Percentiles rank a stretch among this genome's conserved stretches.
Evolutionary conservation across 2,329 filamentous ascomycete genomes (phyloP).

Genomic region (Plectosphaerella plurivora): DNA sequence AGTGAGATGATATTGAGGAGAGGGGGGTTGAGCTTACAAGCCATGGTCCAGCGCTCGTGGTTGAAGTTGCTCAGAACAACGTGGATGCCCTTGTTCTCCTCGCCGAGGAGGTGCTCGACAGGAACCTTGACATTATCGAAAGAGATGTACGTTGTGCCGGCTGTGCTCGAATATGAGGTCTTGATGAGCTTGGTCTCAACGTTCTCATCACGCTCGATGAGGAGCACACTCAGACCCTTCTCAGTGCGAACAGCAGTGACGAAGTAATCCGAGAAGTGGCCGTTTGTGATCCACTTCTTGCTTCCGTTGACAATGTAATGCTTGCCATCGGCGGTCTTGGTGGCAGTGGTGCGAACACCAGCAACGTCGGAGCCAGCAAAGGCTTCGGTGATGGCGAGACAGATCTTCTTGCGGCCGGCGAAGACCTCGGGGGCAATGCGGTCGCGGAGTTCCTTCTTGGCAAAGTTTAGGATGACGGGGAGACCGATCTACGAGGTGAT

Average conservation of each 20-base stretch:
- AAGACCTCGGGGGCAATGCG: slow-evolving; percentile 68
- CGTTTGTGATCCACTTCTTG: slow-evolving; percentile 87
- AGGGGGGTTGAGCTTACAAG: slow-evolving; percentile 37
- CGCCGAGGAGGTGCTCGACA: slow-evolving; percentile 69
- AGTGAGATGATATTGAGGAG: neutral
- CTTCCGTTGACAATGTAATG: slow-evolving; percentile 68
- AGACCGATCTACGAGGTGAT: neutral
- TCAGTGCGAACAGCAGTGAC: slow-evolving; percentile 75
- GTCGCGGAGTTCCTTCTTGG: slow-evolving; percentile 48
- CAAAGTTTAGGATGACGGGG: slow-evolving; percentile 4
- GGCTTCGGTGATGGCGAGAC: slow-evolving; percentile 81
- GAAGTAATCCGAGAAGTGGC: slow-evolving; percentile 78
- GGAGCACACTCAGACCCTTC: slow-evolving; percentile 72
- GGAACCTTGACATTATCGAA: slow-evolving; percentile 87
- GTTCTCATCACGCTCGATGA: slow-evolving; percentile 70
- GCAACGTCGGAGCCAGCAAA: slow-evolving; percentile 84
- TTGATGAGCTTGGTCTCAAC: slow-evolving; percentile 76
- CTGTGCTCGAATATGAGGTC: slow-evolving; percentile 74
- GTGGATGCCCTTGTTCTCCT: slow-evolving; percentile 81
- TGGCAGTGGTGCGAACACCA: slow-evolving; percentile 71
- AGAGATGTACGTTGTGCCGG: slow-evolving; percentile 74
- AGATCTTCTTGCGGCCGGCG: slow-evolving; percentile 81
- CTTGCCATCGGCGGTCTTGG: slow-evolving; percentile 70
- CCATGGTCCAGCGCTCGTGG: slow-evolving; percentile 79
- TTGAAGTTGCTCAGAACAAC: slow-evolving; percentile 87